Evolutionary conservation across 2,329 filamentous ascomycete genomes (phyloP).

Genomic region (Colletotrichum siamense): DNA sequence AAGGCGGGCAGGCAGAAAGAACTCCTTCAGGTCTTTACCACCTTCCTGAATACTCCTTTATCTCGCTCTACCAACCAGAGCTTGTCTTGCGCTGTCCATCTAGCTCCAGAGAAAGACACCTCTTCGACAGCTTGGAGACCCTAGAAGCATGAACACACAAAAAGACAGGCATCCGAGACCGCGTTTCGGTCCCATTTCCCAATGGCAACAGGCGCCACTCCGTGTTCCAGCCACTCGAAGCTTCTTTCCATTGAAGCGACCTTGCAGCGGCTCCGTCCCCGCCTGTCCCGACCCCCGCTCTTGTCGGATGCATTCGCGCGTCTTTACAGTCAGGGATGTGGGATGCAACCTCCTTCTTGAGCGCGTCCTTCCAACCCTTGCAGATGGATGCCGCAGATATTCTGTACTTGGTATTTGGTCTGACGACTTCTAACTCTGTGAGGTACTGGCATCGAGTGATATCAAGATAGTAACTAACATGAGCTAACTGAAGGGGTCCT

Average conservation of each 20-base stretch:
- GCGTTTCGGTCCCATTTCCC: background rate
- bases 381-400: background rate
- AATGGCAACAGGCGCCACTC: background rate
- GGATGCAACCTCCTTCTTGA: background rate
- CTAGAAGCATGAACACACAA: background rate
- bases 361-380: background rate
- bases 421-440: background rate
- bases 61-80: background rate
- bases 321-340: conserved; percentile 5
- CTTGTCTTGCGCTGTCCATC: background rate
- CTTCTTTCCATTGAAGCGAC: background rate
- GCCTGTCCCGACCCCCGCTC: conserved; percentile 2
- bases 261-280: conserved; percentile 12
- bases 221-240: background rate
- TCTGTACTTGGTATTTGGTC: background rate
- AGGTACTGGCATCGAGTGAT: background rate
- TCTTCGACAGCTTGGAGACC: background rate
- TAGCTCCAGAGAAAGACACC: background rate
- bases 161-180: background rate
- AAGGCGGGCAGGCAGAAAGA: background rate
- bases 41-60: background rate
- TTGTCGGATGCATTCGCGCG: background rate
- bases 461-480: background rate
- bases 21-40: background rate
- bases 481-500: background rate